Conservation (phyloP, 1,284 basidiomycete species). For the Puccinia coronata region DNA sequence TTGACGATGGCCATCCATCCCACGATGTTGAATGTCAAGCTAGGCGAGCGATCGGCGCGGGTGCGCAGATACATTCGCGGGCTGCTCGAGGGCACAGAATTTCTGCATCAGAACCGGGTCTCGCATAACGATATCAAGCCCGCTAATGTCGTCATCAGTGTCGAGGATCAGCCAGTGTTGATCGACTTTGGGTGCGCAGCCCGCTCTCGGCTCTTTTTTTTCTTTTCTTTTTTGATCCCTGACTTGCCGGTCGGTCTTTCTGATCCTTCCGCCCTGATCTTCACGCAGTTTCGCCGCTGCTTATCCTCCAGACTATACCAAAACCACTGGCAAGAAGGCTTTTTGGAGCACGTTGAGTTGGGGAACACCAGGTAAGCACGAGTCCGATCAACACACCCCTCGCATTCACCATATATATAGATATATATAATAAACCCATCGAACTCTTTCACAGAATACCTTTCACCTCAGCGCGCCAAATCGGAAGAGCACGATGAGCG, state of each 20-base stretch:
- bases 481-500: slow-evolving; percentile 86
- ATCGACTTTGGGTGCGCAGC: slow-evolving; percentile 46
- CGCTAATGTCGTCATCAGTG: slow-evolving; percentile 55
- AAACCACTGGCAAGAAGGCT: slow-evolving; percentile 15
- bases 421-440: slow-evolving; percentile 29
- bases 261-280: not conserved
- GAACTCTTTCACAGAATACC: slow-evolving; percentile 65
- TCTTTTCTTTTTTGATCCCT: too few relatives aligned
- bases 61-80: slow-evolving; percentile 78
- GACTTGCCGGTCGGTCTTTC: not conserved
- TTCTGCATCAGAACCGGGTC: slow-evolving; percentile 79
- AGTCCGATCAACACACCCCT: slow-evolving; percentile 46
- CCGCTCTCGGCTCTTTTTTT: not conserved
- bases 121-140: slow-evolving; percentile 95
- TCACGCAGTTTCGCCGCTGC: slow-evolving; percentile 12
- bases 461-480: slow-evolving; percentile 81
- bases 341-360: slow-evolving; percentile 65
- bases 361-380: slow-evolving; percentile 78
- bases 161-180: slow-evolving; percentile 34
- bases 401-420: slow-evolving; percentile 12
- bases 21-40: slow-evolving; percentile 75
- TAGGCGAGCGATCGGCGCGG: slow-evolving; percentile 68
- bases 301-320: slow-evolving; percentile 9
- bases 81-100: slow-evolving; percentile 81
- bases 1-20: slow-evolving; percentile 70